Conservation (phyloP, 1,284 basidiomycete species). For the Apiotrichum montevideense region DNA sequence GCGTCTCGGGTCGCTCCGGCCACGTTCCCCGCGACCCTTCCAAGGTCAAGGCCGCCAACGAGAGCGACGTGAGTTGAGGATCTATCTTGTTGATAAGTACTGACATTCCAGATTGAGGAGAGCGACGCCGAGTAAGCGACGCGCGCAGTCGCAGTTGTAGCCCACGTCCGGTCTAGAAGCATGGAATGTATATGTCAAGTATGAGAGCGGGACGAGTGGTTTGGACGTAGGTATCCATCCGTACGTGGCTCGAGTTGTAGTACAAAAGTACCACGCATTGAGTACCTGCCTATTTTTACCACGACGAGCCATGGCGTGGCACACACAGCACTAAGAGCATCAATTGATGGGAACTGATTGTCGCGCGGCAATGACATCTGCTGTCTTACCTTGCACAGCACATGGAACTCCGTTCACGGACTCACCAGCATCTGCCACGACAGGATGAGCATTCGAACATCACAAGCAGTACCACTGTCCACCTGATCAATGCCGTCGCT, state of each 20-base stretch:
- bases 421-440: no score
- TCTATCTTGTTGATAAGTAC: not conserved
- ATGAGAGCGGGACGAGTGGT: not conserved
- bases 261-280: slow-evolving; percentile 7
- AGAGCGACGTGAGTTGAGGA: slow-evolving; percentile 37
- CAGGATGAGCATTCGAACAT: no score
- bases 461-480: no score
- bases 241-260: not conserved
- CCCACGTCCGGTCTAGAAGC: not conserved
- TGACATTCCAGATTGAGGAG: slow-evolving; percentile 40
- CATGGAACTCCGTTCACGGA: no score
- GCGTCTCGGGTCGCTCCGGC: slow-evolving; percentile 15
- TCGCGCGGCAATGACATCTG: no score
- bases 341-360: no score
- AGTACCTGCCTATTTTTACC: not conserved
- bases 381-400: no score
- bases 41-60: slow-evolving; percentile 37
- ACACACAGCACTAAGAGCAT: no score
- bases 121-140: slow-evolving; percentile 35
- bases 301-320: no score
- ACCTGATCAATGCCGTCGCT: no score
- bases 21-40: slow-evolving; percentile 15
- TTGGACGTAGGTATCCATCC: slow-evolving; percentile 2
- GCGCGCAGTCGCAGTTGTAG: slow-evolving; percentile 2
- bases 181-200: slow-evolving; percentile 1